Evolutionary conservation across 306 rosid species (phyloP).

Genomic region (Neltuma alba): DNA sequence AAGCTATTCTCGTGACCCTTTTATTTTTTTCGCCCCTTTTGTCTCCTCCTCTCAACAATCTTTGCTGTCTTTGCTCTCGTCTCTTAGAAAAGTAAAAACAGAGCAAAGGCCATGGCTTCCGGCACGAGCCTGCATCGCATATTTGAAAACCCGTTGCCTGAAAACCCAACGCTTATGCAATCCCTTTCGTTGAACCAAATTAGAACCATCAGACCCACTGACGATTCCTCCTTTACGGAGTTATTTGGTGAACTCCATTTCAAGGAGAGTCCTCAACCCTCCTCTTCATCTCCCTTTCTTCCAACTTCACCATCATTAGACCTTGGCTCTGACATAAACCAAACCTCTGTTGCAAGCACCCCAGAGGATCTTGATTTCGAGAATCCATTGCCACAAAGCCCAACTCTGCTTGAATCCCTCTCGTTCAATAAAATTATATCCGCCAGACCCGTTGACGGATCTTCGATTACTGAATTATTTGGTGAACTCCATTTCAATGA

Average conservation of each 20-base stretch:
- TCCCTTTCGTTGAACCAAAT: constrained; percentile 72
- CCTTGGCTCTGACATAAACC: neutral
- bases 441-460: constrained; percentile 32
- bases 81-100: constrained; percentile 22
- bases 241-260: constrained; percentile 88
- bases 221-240: constrained; percentile 60
- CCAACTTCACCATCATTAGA: constrained; percentile 20
- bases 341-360: neutral
- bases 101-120: constrained; percentile 64
- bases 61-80: neutral
- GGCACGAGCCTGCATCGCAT: constrained; percentile 75
- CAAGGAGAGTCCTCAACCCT: constrained; percentile 46
- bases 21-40: constrained; percentile 4
- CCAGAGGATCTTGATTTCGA: constrained; percentile 37
- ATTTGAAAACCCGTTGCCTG: constrained; percentile 69
- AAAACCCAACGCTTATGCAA: constrained; percentile 62
- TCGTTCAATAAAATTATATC: constrained; percentile 66
- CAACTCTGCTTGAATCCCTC: constrained; percentile 68
- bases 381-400: constrained; percentile 57
- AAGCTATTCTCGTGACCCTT: constrained; percentile 48
- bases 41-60: constrained; percentile 34
- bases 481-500: constrained; percentile 86
- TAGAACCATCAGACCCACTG: constrained; percentile 44
- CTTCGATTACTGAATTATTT: constrained; percentile 77
- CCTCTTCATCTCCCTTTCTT: constrained; percentile 1